Conservation (phyloP, 2,329 filamentous ascomycete species). For the Ceratocystis variospora region DNA sequence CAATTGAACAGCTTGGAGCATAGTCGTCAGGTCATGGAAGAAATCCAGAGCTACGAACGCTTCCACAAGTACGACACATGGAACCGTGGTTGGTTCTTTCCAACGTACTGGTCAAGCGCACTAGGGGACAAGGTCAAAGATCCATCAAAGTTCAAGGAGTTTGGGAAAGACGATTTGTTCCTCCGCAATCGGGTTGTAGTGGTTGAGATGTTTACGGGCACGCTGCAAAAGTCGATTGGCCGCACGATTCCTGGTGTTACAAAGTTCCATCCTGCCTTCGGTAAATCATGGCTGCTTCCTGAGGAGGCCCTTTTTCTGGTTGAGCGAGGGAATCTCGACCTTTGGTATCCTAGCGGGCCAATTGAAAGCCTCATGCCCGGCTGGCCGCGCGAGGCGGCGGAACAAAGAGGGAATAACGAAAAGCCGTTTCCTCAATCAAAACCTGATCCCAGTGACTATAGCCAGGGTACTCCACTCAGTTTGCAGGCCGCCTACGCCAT, state of each 20-base stretch:
- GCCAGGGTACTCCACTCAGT: constrained; percentile 67
- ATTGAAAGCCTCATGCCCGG: constrained; percentile 36
- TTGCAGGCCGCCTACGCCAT: constrained; percentile 81
- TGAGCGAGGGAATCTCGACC: constrained; percentile 73
- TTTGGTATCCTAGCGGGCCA: constrained; percentile 61
- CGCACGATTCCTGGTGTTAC: constrained; percentile 44
- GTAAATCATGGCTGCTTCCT: constrained; percentile 68
- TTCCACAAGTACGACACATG: constrained; percentile 55
- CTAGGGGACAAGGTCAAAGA: constrained; percentile 20
- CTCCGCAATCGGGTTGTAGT: constrained; percentile 44
- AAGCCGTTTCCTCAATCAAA: constrained; percentile 21
- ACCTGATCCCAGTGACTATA: constrained; percentile 33
- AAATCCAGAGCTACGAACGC: constrained; percentile 65
- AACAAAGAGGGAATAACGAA: constrained; percentile 22
- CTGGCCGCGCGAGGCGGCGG: constrained; percentile 19
- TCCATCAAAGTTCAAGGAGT: constrained; percentile 11
- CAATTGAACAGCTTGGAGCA: constrained; percentile 67
- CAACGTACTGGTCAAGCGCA: constrained; percentile 37
- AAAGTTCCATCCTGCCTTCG: constrained; percentile 38
- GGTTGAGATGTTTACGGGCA: constrained; percentile 57
- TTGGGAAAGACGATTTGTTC: constrained; percentile 22
- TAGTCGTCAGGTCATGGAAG: constrained; percentile 77
- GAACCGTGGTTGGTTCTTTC: constrained; percentile 60
- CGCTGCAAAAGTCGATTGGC: constrained; percentile 65
- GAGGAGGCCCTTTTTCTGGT: constrained; percentile 85